These are phyloP conservation scores for Graphium sp. DNA, from an alignment of 2,329 filamentous ascomycete genomes.

Conservation along the genomic window DNA sequence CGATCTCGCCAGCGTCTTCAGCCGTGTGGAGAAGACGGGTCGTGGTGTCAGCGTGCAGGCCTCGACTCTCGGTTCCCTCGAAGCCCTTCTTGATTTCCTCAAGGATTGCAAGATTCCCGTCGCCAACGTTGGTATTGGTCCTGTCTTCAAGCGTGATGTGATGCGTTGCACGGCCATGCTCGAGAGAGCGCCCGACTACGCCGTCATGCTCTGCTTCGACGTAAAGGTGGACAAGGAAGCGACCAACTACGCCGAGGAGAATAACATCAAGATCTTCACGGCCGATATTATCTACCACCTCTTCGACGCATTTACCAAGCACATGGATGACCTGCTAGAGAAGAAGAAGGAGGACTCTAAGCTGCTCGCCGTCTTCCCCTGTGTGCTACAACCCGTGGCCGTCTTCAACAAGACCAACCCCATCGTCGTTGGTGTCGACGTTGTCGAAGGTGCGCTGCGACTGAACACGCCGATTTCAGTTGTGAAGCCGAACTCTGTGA, in stretches of 20 bases:
- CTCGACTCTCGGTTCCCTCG: conserved; percentile 89
- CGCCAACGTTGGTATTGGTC: conserved; percentile 90
- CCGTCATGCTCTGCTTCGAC: conserved; percentile 99
- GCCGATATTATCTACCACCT: conserved; percentile 99
- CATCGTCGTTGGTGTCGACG: conserved; percentile 90
- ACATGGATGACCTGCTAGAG: conserved; percentile 75
- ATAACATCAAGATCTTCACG: conserved; percentile 94
- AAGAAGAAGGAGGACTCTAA: conserved; percentile 95
- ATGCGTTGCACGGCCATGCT: conserved; percentile 93
- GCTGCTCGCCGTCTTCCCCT: conserved; percentile 91
- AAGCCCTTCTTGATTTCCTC: conserved; percentile 91
- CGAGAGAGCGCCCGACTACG: conserved; percentile 85
- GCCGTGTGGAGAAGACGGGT: conserved; percentile 78
- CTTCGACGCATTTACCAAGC: conserved; percentile 90
- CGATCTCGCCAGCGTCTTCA: conserved; percentile 81
- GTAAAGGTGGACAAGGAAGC: conserved; percentile 99
- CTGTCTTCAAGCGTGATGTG: conserved; percentile 94
- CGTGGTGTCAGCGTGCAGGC: conserved; percentile 95
- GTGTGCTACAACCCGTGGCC: conserved; percentile 73
- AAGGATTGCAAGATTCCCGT: conserved; percentile 94
- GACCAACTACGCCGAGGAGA: conserved; percentile 74
- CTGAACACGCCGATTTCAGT: conserved; percentile 82
- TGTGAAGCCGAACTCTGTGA: conserved; percentile 65
- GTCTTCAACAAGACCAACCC: conserved; percentile 98
- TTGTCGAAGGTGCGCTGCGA: conserved; percentile 73